Base-by-base conservation (phyloP, 768 basidiomycete species). In the Suillus sp. region DNA sequence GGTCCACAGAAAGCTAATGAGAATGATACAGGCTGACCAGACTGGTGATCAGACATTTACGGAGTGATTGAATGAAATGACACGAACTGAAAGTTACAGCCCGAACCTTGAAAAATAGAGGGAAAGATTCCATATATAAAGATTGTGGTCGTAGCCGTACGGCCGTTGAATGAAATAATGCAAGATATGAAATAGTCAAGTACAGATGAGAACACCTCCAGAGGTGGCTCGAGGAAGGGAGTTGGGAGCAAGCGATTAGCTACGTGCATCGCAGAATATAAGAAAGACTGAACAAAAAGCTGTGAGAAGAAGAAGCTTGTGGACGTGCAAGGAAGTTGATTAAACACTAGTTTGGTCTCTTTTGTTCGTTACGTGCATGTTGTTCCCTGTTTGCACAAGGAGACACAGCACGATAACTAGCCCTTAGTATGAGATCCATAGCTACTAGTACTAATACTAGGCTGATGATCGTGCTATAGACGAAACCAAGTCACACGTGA, bases 1-100 rank as follows among this genome's bases (percentile, higher is more conserved):
- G 38, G 78, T 77, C 83, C 84, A 87, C 47, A 84, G 57, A 62
- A 87, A 75, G 68, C 81, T 79, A 20, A 81, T 64, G 61, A 81
- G 47, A 42, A 78, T 73, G 42, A 83, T 80, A 60, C 77, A 74
- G 1, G 75, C 86, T 87, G 38, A 18, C 14, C n/a, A 27, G 30
- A 59, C 22, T 47, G 1, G 30, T 35, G 18, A 34, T 60, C 27
- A 50, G 40, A 38, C 48, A 32, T 45, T 34, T 37, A 13, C 20
- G 18, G 35, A 9, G 40, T 55, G 27, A 11, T 3, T 22, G 35
- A 0, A 50, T 6, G 20, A 9, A 11, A 20, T 9, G 27, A 22
- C 55, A 69, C 76, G 61, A 59, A 77, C 74, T 59, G 65, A 76
- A 77, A 16, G 74, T 56, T 53, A 68, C 42, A 42, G 69, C 67